These are phyloP conservation scores for Cladophialophora exuberans DNA, from an alignment of 2,329 filamentous ascomycete species.

Conservation along the genomic window DNA sequence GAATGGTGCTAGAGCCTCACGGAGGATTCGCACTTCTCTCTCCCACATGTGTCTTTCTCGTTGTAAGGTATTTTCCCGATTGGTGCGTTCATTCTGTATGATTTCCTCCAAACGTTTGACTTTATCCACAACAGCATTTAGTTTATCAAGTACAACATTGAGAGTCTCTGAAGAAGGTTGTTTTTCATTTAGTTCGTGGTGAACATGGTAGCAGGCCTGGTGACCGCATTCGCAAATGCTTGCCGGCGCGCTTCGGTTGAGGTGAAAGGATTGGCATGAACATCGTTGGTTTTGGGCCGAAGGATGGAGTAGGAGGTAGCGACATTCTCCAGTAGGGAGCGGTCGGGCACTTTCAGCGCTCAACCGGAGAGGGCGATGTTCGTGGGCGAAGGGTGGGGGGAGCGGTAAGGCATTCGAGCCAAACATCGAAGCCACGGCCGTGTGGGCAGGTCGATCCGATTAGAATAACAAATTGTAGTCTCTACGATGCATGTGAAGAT, in stretches of 20 bases:
- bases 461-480: conserved; percentile 2
- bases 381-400: conserved; percentile 28
- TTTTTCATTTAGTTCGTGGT: conserved; percentile 14
- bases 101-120: conserved; percentile 35
- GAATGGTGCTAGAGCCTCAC: conserved; percentile 37
- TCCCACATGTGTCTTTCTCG: conserved; percentile 35
- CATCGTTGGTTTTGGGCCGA: conserved; percentile 42
- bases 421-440: conserved; percentile 33
- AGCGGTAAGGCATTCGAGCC: conserved; percentile 30
- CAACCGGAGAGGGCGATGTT: conserved; percentile 32
- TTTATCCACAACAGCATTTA: conserved; percentile 31
- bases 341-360: conserved; percentile 29
- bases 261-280: conserved; percentile 48
- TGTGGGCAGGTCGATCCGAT: conserved; percentile 3
- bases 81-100: conserved; percentile 33
- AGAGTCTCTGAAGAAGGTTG: conserved; percentile 12
- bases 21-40: conserved; percentile 35
- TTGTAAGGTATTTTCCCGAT: conserved; percentile 31
- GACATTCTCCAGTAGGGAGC: conserved; percentile 38
- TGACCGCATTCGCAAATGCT: conserved; percentile 52
- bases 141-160: conserved; percentile 23
- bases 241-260: conserved; percentile 40
- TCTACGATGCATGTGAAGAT: conserved; percentile 17
- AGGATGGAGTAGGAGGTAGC: conserved; percentile 36
- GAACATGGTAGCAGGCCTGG: conserved; percentile 50